Evolutionary conservation across 2,329 filamentous ascomycete genomes (phyloP), one percentile per base, ranked within the genome.

Genomic region (Juglanconis sp.): DNA sequence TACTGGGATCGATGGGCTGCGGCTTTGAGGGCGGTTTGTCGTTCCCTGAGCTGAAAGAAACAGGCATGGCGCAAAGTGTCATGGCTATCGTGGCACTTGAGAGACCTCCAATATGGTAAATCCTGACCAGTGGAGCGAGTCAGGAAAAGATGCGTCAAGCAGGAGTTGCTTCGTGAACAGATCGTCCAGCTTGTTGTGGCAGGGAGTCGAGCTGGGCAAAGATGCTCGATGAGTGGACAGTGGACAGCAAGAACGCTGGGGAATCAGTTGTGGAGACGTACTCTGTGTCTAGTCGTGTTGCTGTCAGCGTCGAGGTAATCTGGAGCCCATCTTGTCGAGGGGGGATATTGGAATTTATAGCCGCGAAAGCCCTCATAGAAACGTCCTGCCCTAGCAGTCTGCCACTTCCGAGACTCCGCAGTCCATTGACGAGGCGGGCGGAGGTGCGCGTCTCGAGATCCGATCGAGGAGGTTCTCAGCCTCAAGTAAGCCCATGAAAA

Each of bases 1-100:
- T 6, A 63, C 61, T 57, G 31, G 57, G 57, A n/a, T 63, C 61
- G n/a, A 44, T 46, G 8, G 57, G 61, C 11, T 60, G 57, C 3
- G 61, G 56, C 34, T 56, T 59, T 30, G 46, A n/a, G 8, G 32
- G 34, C 15, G 57, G 46, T 31, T 54, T 52, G 47, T 32, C 24
- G 17, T 40, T n/a, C 40, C 11, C 54, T 15, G 46, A 34, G 15
- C 13, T 32, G 15, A 42, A 48, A 6, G 30, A 31, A 13, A 36
- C 36, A 46, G 51, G 17, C 5, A 48, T 36, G 24, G 31, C n/a
- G 32, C 11, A 30, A 24, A 50, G 17, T 54, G 34, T 40, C 59
- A 50, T 50, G 54, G 32, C 51, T 54, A 11, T 40, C 11, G 11
- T 44, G 35, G 44, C 32, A 34, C 17, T 5, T 15, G n/a, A 30